These are phyloP conservation scores for Colletotrichum higginsianum DNA, from an alignment of 2,329 filamentous ascomycete genomes.

Conservation along the genomic window DNA sequence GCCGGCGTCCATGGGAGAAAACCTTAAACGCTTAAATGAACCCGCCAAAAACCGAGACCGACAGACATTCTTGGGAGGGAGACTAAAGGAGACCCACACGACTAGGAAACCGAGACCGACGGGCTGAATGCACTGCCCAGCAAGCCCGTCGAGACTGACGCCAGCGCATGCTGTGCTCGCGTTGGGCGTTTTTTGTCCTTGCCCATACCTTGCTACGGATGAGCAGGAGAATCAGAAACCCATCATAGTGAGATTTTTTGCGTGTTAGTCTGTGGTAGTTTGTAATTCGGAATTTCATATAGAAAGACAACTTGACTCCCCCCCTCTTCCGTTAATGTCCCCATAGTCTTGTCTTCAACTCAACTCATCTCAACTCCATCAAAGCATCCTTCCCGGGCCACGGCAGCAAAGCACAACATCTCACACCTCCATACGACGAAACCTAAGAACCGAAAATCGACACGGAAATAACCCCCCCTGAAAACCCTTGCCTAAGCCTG, in stretches of 20 bases:
- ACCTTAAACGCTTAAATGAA: constrained; percentile 14
- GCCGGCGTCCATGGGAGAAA: neutral
- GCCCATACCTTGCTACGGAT: neutral
- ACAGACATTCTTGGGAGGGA: neutral
- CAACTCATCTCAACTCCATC: neutral
- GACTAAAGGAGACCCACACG: neutral
- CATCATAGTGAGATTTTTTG: too few species aligned
- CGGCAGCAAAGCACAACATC: neutral
- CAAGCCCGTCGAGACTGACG: neutral
- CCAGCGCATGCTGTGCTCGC: neutral
- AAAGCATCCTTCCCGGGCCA: too few species aligned
- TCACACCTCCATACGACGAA: too few species aligned
- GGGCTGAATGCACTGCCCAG: constrained; percentile 10
- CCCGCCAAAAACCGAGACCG: constrained; percentile 10
- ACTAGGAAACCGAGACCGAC: constrained; percentile 20
- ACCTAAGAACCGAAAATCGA: neutral
- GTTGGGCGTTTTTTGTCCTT: constrained; percentile 4
- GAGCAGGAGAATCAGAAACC: neutral
- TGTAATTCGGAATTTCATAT: neutral
- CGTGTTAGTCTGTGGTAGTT: neutral
- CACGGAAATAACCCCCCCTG: too few species aligned
- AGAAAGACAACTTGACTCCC: neutral
- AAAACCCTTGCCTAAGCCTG: neutral
- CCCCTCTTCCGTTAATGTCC: neutral
- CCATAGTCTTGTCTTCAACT: neutral